phyloP scores from a whole-genome alignment of 306 rosid species.

The Castanea crenata region DNA sequence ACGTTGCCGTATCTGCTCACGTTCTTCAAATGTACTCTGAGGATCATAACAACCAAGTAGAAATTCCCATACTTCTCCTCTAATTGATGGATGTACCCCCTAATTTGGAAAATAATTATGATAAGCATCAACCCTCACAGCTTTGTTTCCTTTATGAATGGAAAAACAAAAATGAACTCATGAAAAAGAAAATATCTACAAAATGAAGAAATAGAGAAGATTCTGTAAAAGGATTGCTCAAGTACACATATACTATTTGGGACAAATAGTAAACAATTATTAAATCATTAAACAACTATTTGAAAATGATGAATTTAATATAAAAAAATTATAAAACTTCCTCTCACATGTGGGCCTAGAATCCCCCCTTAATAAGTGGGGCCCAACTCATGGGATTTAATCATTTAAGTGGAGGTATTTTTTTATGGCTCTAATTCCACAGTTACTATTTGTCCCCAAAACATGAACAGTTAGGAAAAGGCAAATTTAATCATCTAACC shows the following conservation, averaged over 20 bases:
- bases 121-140: background rate
- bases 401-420: no score
- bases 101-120: slow-evolving; percentile 28
- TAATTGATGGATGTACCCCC: slow-evolving; percentile 96
- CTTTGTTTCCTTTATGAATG: background rate
- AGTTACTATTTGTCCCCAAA: no score
- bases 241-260: background rate
- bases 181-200: background rate
- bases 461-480: no score
- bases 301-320: no score
- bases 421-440: no score
- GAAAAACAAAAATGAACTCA: background rate
- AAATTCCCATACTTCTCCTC: slow-evolving; percentile 99
- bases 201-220: background rate
- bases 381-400: no score
- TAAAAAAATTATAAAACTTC: no score
- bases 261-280: no score
- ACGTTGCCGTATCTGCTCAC: slow-evolving; percentile 66
- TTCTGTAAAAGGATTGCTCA: background rate
- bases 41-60: slow-evolving; percentile 93
- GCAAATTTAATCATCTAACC: no score
- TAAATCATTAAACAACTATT: no score
- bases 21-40: slow-evolving; percentile 81
- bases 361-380: no score
- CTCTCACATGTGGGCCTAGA: no score